phyloP scores from a whole-genome alignment of 768 basidiomycete species.

The Mrakia gelida region DNA sequence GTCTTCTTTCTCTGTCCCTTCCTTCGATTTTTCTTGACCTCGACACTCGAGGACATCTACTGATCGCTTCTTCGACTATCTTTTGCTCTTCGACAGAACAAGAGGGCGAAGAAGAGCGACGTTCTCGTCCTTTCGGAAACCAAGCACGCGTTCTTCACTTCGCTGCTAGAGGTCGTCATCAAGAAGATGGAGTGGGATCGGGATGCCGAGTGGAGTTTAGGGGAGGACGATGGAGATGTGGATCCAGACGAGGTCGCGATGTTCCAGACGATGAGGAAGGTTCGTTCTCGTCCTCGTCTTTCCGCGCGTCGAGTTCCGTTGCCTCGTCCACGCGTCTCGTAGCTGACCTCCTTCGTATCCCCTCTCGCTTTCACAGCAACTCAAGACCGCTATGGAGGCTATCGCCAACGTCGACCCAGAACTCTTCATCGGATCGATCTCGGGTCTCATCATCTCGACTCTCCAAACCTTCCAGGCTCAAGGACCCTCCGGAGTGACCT shows the following conservation, averaged over 20 bases:
- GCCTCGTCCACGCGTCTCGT: no score
- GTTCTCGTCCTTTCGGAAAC: constrained; percentile 31
- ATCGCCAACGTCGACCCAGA: constrained; percentile 78
- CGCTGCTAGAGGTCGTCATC: constrained; percentile 71
- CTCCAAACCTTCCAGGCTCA: constrained; percentile 58
- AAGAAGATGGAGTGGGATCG: constrained; percentile 84
- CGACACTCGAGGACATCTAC: not conserved
- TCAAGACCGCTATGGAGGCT: constrained; percentile 80
- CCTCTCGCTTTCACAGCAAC: constrained; percentile 51
- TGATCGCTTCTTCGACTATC: not conserved
- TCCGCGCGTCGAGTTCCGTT: not conserved
- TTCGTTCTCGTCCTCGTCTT: constrained; percentile 39
- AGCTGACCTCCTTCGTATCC: not conserved
- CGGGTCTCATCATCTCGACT: constrained; percentile 66
- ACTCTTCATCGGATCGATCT: constrained; percentile 73
- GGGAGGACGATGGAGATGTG: constrained; percentile 56
- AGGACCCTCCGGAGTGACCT: constrained; percentile 62
- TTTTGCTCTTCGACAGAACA: constrained; percentile 58
- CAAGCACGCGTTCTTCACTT: constrained; percentile 59
- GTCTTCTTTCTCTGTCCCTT: constrained; percentile 40
- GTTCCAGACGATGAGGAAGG: constrained; percentile 83
- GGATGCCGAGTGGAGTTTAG: constrained; percentile 60
- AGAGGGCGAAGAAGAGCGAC: constrained; percentile 54
- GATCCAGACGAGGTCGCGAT: constrained; percentile 82
- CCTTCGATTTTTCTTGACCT: no score